Evolutionary conservation across 345 rosid genomes (phyloP).

Genomic region (Turnera subulata): DNA sequence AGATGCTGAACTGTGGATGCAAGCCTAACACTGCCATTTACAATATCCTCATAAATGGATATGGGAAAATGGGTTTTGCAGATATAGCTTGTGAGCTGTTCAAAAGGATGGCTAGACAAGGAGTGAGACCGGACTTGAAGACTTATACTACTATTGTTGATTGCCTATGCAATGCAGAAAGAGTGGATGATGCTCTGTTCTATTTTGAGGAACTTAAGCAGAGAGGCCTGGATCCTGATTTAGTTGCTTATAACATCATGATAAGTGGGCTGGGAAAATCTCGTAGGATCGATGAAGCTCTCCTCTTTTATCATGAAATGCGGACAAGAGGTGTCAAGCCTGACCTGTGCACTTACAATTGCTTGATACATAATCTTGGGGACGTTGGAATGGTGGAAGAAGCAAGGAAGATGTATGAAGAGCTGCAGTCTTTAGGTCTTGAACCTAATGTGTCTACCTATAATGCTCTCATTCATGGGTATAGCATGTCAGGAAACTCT

Average conservation of each 20-base stretch:
- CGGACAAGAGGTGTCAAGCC: conserved; percentile 49
- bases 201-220: conserved; percentile 64
- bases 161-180: conserved; percentile 59
- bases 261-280: conserved; percentile 75
- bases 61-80: conserved; percentile 69
- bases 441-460: conserved; percentile 82
- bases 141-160: conserved; percentile 78
- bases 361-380: conserved; percentile 66
- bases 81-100: conserved; percentile 62
- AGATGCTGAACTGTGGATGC: conserved; percentile 73
- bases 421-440: conserved; percentile 56
- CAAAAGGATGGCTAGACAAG: conserved; percentile 65
- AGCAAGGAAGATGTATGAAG: conserved; percentile 57
- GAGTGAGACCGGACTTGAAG: conserved; percentile 87
- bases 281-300: conserved; percentile 59
- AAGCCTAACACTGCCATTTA: conserved; percentile 80
- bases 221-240: conserved; percentile 61
- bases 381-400: conserved; percentile 61
- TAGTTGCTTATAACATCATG: conserved; percentile 67
- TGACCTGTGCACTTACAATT: conserved; percentile 80
- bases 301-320: conserved; percentile 64
- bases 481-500: conserved; percentile 58
- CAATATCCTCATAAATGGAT: conserved; percentile 81
- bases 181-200: conserved; percentile 67
- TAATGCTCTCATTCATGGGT: conserved; percentile 77